Percentiles rank a stretch among this genome's conserved stretches.
Conservation (phyloP, 805 yeast species). For the Ogataea sp. region DNA sequence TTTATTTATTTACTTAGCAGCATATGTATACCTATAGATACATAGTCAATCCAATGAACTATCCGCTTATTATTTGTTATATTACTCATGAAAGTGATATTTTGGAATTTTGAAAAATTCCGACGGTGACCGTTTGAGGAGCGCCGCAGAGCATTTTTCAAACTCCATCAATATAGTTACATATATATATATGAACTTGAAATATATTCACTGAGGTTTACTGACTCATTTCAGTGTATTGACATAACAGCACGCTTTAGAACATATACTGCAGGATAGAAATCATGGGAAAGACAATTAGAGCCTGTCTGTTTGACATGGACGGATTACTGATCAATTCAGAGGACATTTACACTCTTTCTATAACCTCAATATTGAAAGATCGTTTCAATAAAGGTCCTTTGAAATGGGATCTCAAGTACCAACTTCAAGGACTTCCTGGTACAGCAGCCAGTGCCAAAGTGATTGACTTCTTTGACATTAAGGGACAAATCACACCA, state of each 20-base stretch:
- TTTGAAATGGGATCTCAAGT: slow-evolving; percentile 84
- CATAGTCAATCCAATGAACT: too few species aligned
- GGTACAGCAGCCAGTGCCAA: slow-evolving; percentile 65
- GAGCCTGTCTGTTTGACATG: slow-evolving; percentile 55
- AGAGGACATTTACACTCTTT: slow-evolving; percentile 84
- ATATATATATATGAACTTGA: too few species aligned
- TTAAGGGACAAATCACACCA: slow-evolving; percentile 48
- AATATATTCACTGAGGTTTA: too few species aligned
- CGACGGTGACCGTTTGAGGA: not conserved
- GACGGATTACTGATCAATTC: slow-evolving; percentile 92
- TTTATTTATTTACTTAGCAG: not conserved
- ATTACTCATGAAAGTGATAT: too few species aligned
- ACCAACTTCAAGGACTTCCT: slow-evolving; percentile 85
- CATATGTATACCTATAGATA: too few species aligned
- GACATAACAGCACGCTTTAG: too few species aligned
- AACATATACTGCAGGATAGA: too few species aligned
- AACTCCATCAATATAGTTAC: too few species aligned
- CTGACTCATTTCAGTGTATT: too few species aligned
- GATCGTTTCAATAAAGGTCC: slow-evolving; percentile 63
- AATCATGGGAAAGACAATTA: slow-evolving; percentile 6
- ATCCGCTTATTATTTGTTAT: too few species aligned
- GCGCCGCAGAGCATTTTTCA: not conserved
- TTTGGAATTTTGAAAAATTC: not conserved
- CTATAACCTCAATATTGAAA: slow-evolving; percentile 57
- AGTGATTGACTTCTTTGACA: slow-evolving; percentile 58